Percentiles rank a stretch among this genome's conserved stretches.
Conservation (phyloP, 805 yeast species). For the Metschnikowia amazonensis region DNA sequence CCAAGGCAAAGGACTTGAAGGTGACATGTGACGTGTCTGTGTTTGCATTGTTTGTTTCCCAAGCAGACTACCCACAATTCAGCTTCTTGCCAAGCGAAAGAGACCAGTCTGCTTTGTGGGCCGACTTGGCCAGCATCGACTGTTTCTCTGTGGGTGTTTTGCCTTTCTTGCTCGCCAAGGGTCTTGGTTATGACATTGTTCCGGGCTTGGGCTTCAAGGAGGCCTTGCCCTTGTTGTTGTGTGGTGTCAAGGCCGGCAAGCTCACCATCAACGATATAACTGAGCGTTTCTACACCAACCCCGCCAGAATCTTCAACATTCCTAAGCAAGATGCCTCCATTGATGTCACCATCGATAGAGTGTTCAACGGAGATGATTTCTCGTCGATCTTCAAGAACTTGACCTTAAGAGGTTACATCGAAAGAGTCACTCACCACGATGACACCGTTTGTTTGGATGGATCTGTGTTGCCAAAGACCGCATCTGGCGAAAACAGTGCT, state of each 20-base stretch:
- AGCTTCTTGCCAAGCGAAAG: conserved; percentile 71
- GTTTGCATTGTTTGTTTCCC: conserved; percentile 71
- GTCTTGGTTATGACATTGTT: conserved; percentile 53
- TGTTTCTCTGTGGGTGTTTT: conserved; percentile 81
- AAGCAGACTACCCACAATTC: conserved; percentile 68
- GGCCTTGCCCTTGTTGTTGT: conserved; percentile 73
- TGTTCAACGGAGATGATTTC: conserved; percentile 21
- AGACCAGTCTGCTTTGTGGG: conserved; percentile 84
- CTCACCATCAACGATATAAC: conserved; percentile 72
- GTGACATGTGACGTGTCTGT: conserved; percentile 91
- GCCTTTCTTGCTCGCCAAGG: conserved; percentile 70
- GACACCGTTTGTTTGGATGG: conserved; percentile 87
- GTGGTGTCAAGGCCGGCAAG: conserved; percentile 72
- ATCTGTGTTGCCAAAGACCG: conserved; percentile 49
- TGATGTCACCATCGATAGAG: conserved; percentile 80
- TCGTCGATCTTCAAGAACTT: conserved; percentile 46
- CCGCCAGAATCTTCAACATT: conserved; percentile 75
- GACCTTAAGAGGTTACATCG: conserved; percentile 74
- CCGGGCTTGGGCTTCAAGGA: conserved; percentile 80
- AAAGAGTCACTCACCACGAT: conserved; percentile 76
- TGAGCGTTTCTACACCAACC: conserved; percentile 72
- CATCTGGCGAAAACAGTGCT: conserved; percentile 55
- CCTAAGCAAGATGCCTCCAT: conserved; percentile 76
- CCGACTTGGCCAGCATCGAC: conserved; percentile 65
- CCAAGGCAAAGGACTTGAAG: conserved; percentile 73